These are phyloP conservation scores for Lactarius tabidus DNA, from an alignment of 768 basidiomycete genomes.

Conservation along the genomic window DNA sequence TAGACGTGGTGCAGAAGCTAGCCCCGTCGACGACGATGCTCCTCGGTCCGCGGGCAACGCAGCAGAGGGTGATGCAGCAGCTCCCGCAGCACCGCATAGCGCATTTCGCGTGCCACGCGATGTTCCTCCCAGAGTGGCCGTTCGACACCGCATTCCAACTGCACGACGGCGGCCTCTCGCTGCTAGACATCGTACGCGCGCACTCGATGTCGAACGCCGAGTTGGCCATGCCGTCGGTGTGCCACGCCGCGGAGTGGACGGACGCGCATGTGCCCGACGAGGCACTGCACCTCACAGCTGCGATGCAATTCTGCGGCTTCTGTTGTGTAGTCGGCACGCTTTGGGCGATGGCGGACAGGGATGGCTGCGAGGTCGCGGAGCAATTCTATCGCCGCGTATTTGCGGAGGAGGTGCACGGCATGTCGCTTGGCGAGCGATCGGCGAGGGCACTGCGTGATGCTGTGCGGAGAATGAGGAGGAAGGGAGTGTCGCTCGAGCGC, in stretches of 20 bases:
- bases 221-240: constrained; percentile 17
- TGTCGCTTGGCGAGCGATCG: constrained; percentile 2
- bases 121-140: not conserved
- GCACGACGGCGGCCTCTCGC: not conserved
- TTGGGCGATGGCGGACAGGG: constrained; percentile 22
- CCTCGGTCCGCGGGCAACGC: no score
- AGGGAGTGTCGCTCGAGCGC: constrained; percentile 4
- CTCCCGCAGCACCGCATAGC: not conserved
- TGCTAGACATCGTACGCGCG: constrained; percentile 16
- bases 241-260: constrained; percentile 17
- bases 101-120: constrained; percentile 20
- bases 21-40: not conserved
- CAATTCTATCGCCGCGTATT: constrained; percentile 8
- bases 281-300: constrained; percentile 24
- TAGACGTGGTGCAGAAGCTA: constrained; percentile 1
- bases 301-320: constrained; percentile 22
- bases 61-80: no score
- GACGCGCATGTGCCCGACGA: constrained; percentile 14
- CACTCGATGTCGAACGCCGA: constrained; percentile 6
- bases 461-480: constrained; percentile 9
- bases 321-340: constrained; percentile 18
- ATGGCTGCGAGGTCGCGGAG: constrained; percentile 11
- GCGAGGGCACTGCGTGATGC: constrained; percentile 1
- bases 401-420: not conserved
- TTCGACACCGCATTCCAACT: constrained; percentile 11